phyloP scores from a whole-genome alignment of 2,329 filamentous ascomycete species.

The Epichloe sp. region DNA sequence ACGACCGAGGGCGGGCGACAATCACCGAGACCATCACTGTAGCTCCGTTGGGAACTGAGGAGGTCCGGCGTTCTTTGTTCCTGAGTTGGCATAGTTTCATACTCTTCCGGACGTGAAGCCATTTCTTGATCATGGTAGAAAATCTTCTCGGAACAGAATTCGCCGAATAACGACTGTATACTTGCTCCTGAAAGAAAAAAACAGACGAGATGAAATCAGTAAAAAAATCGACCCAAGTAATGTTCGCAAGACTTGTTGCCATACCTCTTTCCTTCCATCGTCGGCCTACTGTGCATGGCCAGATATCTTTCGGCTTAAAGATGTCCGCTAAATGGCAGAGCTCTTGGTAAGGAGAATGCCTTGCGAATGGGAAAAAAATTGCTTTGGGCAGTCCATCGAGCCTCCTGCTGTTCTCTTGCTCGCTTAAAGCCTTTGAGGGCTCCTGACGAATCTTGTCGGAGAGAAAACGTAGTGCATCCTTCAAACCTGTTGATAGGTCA shows the following conservation, averaged over 20 bases:
- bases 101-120: conserved; percentile 15
- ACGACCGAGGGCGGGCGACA: not conserved
- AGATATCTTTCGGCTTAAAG: conserved; percentile 63
- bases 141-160: conserved; percentile 43
- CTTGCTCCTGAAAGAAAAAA: conserved; percentile 31
- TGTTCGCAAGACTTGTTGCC: not conserved
- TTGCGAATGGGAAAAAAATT: conserved; percentile 67
- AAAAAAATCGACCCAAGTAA: not conserved
- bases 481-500: conserved; percentile 6
- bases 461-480: not conserved
- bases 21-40: not conserved
- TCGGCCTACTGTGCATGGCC: conserved; percentile 65
- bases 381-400: conserved; percentile 21
- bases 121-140: conserved; percentile 58
- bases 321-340: conserved; percentile 54
- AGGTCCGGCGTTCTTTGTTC: not conserved
- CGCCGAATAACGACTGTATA: conserved; percentile 58
- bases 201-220: not conserved
- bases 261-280: conserved; percentile 46
- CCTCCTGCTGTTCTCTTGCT: not conserved
- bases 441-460: not conserved
- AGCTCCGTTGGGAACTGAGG: not conserved
- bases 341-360: conserved; percentile 78
- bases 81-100: not conserved
- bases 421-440: not conserved